Base-by-base conservation (phyloP, 163 green algal species). In the Scenedesmus sp. region DNA sequence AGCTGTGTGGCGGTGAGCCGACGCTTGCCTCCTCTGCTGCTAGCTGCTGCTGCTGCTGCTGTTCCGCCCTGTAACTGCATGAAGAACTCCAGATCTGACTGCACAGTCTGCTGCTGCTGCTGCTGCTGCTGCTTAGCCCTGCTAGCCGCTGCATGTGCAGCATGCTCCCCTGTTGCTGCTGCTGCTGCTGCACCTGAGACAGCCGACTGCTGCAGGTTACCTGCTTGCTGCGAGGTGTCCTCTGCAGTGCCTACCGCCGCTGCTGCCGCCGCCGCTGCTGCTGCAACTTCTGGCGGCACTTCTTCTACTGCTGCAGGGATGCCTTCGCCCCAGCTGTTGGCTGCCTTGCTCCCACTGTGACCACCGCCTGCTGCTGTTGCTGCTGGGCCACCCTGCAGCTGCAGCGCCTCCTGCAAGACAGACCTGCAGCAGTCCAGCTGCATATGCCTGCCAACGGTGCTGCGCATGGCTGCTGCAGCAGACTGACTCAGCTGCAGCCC, bases 11-110 rank as follows among this genome's bases (percentile, higher is more conserved):
- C 15, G 13, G 81, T n/a, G 30, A 73, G 12, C 1, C 44, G 51
- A 35, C 51, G 51, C 61, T 81, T 89, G 6, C 24, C 22, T 56
- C 61, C 40, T 35, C 42, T 89, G 42, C 61, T 89, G 68, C 68
- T 30, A 26, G 44, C 68, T 73, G 72, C 37, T 46, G 33, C 82
- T 40, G 61, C 84, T 61, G 46, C 46, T 87, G 53, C 53, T 87
- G 84, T 65, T 30, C 20, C n/a, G 30, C 42, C 35, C 26, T 46
- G 37, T 18, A 22, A 43, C 85, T 70, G 59, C 61, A 90, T n/a
- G 70, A 85, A 90, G 44, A 90, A 90, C 44, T 83, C 43, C 16
- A 90, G 35, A 53, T 90, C 85, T n/a, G 85, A 85, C 73, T 83
- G 73, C 73, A 40, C 65, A 40, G 37, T 35, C 37, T 49, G 37